These are phyloP conservation scores for Fraxinus pennsylvanica DNA, from an alignment of 257 asterid species.

Conservation along the genomic window DNA sequence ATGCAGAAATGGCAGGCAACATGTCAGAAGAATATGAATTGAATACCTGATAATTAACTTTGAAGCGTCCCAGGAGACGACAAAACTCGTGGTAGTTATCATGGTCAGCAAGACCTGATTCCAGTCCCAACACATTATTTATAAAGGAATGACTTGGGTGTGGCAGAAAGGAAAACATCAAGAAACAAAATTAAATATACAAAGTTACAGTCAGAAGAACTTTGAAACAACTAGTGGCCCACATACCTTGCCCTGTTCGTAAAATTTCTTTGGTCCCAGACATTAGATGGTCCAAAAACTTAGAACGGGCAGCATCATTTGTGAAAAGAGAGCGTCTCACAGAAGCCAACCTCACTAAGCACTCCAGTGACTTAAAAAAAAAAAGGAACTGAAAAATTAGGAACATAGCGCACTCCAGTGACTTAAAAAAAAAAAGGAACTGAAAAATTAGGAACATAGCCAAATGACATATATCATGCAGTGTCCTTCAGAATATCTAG, in stretches of 20 bases:
- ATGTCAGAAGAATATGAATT: slow-evolving; percentile 13
- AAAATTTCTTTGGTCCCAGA: slow-evolving; percentile 91
- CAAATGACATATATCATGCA: neutral
- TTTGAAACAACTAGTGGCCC: neutral
- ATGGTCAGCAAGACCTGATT: slow-evolving; percentile 87
- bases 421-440: slow-evolving; percentile 38
- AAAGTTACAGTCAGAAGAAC: neutral
- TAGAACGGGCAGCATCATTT: slow-evolving; percentile 81
- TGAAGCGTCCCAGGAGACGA: slow-evolving; percentile 98
- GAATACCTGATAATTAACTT: slow-evolving; percentile 88
- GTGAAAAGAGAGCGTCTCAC: slow-evolving; percentile 94
- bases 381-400: neutral
- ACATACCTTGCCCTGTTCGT: slow-evolving; percentile 85
- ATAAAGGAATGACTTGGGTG: slow-evolving; percentile 19
- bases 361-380: slow-evolving; percentile 75
- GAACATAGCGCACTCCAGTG: slow-evolving; percentile 67
- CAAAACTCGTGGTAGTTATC: slow-evolving; percentile 99
- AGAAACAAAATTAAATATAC: neutral
- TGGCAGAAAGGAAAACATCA: slow-evolving; percentile 9
- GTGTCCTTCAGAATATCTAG: neutral
- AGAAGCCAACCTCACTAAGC: slow-evolving; percentile 91
- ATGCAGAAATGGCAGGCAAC: slow-evolving; percentile 25
- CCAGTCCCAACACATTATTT: slow-evolving; percentile 38
- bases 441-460: neutral
- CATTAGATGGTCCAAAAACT: slow-evolving; percentile 88